phyloP scores from a whole-genome alignment of 73 alveolate genomes.

The Paramecium sexaurelia region DNA sequence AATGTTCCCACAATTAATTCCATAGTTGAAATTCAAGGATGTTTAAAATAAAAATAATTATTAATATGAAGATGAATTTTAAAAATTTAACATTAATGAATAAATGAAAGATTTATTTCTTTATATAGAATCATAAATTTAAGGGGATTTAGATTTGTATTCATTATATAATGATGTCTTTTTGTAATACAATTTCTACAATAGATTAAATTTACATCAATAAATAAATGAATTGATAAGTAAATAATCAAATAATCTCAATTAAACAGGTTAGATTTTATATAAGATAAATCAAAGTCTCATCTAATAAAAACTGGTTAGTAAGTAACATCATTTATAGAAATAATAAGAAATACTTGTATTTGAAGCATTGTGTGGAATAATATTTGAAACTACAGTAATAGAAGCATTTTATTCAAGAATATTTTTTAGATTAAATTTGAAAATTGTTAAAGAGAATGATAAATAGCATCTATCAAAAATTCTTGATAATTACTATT shows the following conservation, averaged over 20 bases:
- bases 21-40: not conserved
- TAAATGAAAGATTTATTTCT: not conserved
- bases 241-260: not conserved
- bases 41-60: not conserved
- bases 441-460: not conserved
- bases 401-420: not conserved
- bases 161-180: constrained; percentile 32
- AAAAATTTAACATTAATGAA: constrained; percentile 7
- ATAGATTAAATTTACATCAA: constrained; percentile 48
- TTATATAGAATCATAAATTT: not conserved
- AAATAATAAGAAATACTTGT: not conserved
- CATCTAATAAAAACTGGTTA: not conserved
- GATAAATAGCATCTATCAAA: not conserved
- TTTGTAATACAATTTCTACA: not conserved
- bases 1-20: constrained; percentile 36
- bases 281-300: not conserved
- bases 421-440: not conserved
- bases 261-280: constrained; percentile 33
- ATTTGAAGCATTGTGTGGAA: not conserved
- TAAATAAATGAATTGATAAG: not conserved
- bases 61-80: not conserved
- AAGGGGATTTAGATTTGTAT: constrained; percentile 28
- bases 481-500: constrained; percentile 4
- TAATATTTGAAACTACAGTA: constrained; percentile 14
- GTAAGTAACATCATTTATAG: not conserved